phyloP scores from a whole-genome alignment of 2,329 filamentous ascomycete species.

The Scytalidium lignicola region DNA sequence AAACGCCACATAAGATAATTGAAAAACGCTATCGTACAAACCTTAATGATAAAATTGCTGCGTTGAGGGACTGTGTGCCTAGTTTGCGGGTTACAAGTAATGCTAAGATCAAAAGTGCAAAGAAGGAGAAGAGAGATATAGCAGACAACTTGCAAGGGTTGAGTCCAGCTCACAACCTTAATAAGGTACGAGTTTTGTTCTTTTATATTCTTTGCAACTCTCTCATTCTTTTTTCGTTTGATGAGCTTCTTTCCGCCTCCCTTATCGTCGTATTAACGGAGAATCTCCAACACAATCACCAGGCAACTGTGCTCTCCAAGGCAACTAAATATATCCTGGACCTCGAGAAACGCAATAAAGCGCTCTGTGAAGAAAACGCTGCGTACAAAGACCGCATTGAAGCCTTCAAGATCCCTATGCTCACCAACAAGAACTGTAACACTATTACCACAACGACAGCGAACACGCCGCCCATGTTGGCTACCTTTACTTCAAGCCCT shows the following conservation, averaged over 20 bases:
- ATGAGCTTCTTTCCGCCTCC: not conserved
- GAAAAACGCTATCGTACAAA: constrained; percentile 82
- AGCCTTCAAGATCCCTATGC: constrained; percentile 59
- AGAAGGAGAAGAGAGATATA: constrained; percentile 42
- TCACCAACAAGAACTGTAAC: constrained; percentile 1
- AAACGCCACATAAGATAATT: constrained; percentile 80
- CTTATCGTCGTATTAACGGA: too few species aligned
- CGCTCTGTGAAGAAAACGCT: constrained; percentile 74
- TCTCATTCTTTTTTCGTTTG: too few species aligned
- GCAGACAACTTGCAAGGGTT: constrained; percentile 55
- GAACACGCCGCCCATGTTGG: not conserved
- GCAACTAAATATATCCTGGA: constrained; percentile 95
- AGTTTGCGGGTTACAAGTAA: constrained; percentile 51
- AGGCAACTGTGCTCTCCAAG: constrained; percentile 66
- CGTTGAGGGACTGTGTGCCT: constrained; percentile 68
- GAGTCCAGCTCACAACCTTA: constrained; percentile 61
- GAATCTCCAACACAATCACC: not conserved
- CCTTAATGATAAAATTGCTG: constrained; percentile 76
- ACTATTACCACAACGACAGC: not conserved
- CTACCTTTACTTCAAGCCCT: not conserved
- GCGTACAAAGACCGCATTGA: constrained; percentile 72
- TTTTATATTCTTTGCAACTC: too few species aligned
- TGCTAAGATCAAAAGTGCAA: constrained; percentile 9
- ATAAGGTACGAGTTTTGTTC: constrained; percentile 45
- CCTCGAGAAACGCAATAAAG: constrained; percentile 82